Evolutionary conservation across 1,139 yeast genomes (phyloP).

Genomic region (Blastobotrys persicus): DNA sequence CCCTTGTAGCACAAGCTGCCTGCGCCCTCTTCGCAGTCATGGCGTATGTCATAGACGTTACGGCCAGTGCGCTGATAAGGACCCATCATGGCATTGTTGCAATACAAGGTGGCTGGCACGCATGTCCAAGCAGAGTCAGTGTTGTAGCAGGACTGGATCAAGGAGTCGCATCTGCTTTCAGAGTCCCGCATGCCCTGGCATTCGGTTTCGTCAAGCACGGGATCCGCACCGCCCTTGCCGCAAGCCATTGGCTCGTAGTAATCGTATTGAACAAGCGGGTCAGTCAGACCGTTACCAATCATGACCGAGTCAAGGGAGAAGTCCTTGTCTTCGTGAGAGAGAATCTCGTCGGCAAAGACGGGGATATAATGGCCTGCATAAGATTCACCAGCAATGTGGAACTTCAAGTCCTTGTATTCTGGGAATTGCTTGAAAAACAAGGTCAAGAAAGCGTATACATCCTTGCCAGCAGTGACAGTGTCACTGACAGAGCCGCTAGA

Average conservation of each 20-base stretch:
- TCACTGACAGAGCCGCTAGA: slow-evolving; percentile 2
- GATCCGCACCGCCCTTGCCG: slow-evolving; percentile 73
- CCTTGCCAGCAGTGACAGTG: slow-evolving; percentile 80
- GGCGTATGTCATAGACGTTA: slow-evolving; percentile 69
- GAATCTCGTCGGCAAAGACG: slow-evolving; percentile 81
- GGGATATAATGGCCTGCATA: slow-evolving; percentile 98
- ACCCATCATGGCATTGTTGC: slow-evolving; percentile 54
- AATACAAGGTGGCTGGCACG: slow-evolving; percentile 74
- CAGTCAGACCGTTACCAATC: slow-evolving; percentile 85
- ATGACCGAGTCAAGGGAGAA: slow-evolving; percentile 74
- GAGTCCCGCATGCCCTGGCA: slow-evolving; percentile 56
- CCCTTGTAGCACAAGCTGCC: slow-evolving; percentile 70
- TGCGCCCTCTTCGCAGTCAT: slow-evolving; percentile 56
- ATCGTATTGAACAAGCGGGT: slow-evolving; percentile 64
- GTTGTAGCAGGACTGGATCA: slow-evolving; percentile 54
- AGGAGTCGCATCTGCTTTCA: slow-evolving; percentile 56
- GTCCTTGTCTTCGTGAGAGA: slow-evolving; percentile 69
- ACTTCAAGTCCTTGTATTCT: slow-evolving; percentile 63
- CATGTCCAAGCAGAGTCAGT: slow-evolving; percentile 48
- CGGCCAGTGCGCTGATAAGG: slow-evolving; percentile 60
- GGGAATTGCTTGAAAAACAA: slow-evolving; percentile 92
- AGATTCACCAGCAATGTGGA: slow-evolving; percentile 97
- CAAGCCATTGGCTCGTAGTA: slow-evolving; percentile 83
- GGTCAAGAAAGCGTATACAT: slow-evolving; percentile 86
- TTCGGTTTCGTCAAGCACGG: slow-evolving; percentile 58